Base-by-base conservation (phyloP, 345 rosid species). In the Arabis hirsuta region DNA sequence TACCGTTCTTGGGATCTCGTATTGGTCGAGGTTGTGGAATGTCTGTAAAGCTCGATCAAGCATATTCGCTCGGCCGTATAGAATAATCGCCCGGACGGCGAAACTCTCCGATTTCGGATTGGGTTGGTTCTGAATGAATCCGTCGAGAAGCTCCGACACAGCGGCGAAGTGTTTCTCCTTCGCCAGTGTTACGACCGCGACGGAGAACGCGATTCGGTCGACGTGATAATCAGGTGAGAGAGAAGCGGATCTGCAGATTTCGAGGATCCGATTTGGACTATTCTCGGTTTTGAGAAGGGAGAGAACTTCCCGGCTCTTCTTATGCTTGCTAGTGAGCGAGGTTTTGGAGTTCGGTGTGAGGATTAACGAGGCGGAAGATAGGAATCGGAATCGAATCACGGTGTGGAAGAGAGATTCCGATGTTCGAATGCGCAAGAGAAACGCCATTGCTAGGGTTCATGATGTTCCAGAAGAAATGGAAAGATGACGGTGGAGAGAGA, bases 11-110 rank as follows among this genome's bases (percentile, higher is more conserved):
- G 53, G 38, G 14, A 84, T 72, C 12, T 82, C 86, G 56, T 67
- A 66, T 26, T 38, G 73, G 44, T 89, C 84, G 46, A 83, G 74
- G 41, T 87, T 77, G 51, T 73, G 66, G 71, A 90, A 91, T 8
- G 86, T 81, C 7, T 76, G 60, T 45, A 87, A n/a, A 13, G 96
- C 88, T 56, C 82, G 88, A 19, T 85, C 83, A 39, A 85, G 47
- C 99, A 90, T 90, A 46, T 83, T 84, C 6, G 96, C 96, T 73
- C 89, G 81, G 14, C 96, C 99, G 77, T 79, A 95, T 12, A 95
- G 82, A 63, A 88, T 34, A 61, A 90, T 84, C 8, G 87, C 84
- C 58, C 88, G 96, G 54, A 80, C 74, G 3, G 81, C 79, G 75
- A 84, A 90, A 6, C 82, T 85, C 62, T 88, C 92, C 9, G 83